Evolutionary conservation across 176 grass and related monocot species (phyloP).

Genomic region (Lolium perenne): DNA sequence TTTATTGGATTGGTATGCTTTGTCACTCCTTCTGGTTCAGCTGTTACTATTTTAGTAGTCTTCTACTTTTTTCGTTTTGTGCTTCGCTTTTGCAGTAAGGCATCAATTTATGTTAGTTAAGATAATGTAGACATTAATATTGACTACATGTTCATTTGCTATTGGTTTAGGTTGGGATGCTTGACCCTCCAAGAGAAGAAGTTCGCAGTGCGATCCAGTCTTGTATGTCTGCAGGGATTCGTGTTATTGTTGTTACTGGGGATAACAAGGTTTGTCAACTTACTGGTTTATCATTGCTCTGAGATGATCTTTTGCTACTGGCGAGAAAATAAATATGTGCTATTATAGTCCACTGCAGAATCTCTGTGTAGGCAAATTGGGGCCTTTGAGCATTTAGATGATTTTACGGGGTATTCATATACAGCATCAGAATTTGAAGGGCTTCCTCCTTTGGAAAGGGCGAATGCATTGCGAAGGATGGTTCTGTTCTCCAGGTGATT

Average conservation of each 20-base stretch:
- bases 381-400: conserved; percentile 85
- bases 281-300: conserved; percentile 19
- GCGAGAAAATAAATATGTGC: conserved; percentile 47
- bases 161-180: conserved; percentile 83
- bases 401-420: conserved; percentile 89
- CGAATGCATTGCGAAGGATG: conserved; percentile 89
- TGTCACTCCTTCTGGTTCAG: conserved; percentile 20
- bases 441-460: conserved; percentile 75
- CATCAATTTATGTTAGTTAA: conserved; percentile 35
- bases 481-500: conserved; percentile 84
- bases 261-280: conserved; percentile 86
- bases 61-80: conserved; percentile 14
- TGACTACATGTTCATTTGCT: conserved; percentile 35
- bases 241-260: conserved; percentile 98
- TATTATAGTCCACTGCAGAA: conserved; percentile 91
- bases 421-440: conserved; percentile 96
- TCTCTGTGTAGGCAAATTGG: conserved; percentile 89
- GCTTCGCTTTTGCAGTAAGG: conserved; percentile 21
- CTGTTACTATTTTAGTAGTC: conserved; percentile 8
- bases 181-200: conserved; percentile 98
- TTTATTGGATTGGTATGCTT: conserved; percentile 96
- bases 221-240: conserved; percentile 97
- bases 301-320: conserved; percentile 29
- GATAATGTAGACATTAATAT: conserved; percentile 28
- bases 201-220: conserved; percentile 83